Base-by-base conservation (phyloP, 2,329 filamentous ascomycete genomes). In the Neocucurbitaria cava region DNA sequence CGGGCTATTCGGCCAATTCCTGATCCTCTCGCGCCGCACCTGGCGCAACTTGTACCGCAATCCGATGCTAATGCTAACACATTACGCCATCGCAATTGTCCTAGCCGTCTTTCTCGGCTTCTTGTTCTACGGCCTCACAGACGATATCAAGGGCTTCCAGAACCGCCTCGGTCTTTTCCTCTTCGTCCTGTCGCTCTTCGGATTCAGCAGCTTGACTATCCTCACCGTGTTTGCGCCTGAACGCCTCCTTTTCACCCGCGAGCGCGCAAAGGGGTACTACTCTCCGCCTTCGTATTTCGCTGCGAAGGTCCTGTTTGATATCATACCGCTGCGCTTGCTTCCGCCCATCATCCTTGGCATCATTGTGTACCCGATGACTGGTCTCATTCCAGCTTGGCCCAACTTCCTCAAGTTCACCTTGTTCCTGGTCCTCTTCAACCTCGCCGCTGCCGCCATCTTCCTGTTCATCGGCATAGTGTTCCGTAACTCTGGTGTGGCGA, bases 1-100 rank as follows among this genome's bases (percentile, higher is more conserved):
- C 52, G 88, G 94, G 42, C 88, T 93, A 62, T 68, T 84, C 8
- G 84, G 89, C 39, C 95, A 99, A 75, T 98, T 99, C 76, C 71
- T 88, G 49, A 97, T 99, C 65, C 82, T 99, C 11, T 96, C 94
- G 0, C 85, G 88, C 67, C 87, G 95, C 41, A 99, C 95, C 0
- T 99, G 94, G 94, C 92, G 90, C 71, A 99, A 99, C 71, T 83
- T 99, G 6, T 98, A 99, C 80, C 88, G 95, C 52, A 97, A 99
- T 74, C 95, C 95, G 1, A 93, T 98, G 85, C 81, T 99, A 55
- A 99, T 99, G 95, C 85, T 99, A 53, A 97, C 93, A 0, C 95
- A 99, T 77, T 99, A 98, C 72, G 95, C 95, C 33, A 98, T 97
- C 64, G 92, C 95, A 7, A 98, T 99, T 56, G 79, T 98, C 0